Percentiles rank a stretch among this genome's conserved stretches.
Conservation (phyloP, 2,329 filamentous ascomycete species). For the Grosmannia huntii region DNA sequence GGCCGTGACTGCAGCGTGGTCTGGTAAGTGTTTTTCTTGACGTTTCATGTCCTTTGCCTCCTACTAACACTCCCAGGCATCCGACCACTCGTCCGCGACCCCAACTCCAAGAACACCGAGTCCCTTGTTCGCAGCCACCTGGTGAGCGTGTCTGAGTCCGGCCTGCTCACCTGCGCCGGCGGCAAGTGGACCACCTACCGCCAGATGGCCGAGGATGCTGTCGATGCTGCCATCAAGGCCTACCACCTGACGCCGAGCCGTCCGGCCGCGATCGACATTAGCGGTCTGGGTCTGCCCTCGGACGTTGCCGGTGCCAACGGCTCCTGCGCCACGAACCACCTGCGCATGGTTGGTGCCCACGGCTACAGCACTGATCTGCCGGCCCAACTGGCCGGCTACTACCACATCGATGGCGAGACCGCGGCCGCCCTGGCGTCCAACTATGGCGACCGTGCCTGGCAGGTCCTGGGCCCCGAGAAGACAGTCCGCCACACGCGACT, state of each 20-base stretch:
- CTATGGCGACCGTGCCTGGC: conserved; percentile 89
- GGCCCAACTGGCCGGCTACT: conserved; percentile 91
- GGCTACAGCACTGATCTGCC: conserved; percentile 68
- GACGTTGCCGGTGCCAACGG: conserved; percentile 43
- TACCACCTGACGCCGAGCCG: conserved; percentile 46
- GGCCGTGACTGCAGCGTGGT: conserved; percentile 73
- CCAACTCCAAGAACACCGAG: conserved; percentile 69
- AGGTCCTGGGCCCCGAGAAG: conserved; percentile 55
- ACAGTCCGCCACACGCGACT: conserved; percentile 41
- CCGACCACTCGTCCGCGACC: conserved; percentile 66
- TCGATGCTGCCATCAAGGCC: conserved; percentile 60
- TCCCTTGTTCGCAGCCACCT: conserved; percentile 74
- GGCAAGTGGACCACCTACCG: conserved; percentile 86
- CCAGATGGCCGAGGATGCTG: conserved; percentile 76
- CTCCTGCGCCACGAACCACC: conserved; percentile 59
- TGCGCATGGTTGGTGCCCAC: conserved; percentile 64
- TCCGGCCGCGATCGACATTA: conserved; percentile 46
- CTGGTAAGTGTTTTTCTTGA: conserved; percentile 18
- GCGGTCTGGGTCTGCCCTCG: conserved; percentile 41
- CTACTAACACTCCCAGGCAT: conserved; percentile 28
- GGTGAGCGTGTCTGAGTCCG: conserved; percentile 59
- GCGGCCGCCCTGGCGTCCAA: conserved; percentile 77
- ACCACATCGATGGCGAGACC: conserved; percentile 85
- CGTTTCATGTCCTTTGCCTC: not conserved
- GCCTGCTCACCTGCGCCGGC: conserved; percentile 66